These are phyloP conservation scores for Cyberlindnera bimundalis DNA, from an alignment of 805 yeast genomes.

Conservation along the genomic window DNA sequence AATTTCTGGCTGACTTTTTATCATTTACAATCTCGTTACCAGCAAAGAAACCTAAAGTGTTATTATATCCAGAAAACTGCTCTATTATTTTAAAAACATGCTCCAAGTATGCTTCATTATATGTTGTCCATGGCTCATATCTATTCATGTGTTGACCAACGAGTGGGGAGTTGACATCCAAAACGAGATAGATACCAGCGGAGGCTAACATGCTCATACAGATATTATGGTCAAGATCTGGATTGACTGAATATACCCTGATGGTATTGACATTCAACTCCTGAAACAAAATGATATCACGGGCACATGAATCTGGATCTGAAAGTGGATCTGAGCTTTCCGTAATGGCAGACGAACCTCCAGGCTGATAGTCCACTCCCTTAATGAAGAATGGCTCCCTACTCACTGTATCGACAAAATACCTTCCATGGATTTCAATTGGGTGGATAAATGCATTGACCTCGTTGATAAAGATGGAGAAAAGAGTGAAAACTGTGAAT, in stretches of 20 bases:
- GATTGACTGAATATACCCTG: constrained; percentile 83
- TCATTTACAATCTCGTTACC: constrained; percentile 92
- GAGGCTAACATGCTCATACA: constrained; percentile 91
- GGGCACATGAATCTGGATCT: constrained; percentile 64
- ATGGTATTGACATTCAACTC: constrained; percentile 82
- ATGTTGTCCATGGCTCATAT: constrained; percentile 92
- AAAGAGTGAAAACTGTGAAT: too few relatives aligned
- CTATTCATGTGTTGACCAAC: constrained; percentile 77
- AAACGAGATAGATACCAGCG: constrained; percentile 87
- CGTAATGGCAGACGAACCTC: constrained; percentile 81
- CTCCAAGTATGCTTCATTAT: constrained; percentile 62
- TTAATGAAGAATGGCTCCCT: constrained; percentile 72
- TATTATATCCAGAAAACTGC: constrained; percentile 79
- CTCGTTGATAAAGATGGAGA: too few relatives aligned
- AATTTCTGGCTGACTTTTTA: constrained; percentile 55
- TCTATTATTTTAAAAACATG: constrained; percentile 79
- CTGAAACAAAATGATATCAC: constrained; percentile 81
- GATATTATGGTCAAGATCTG: constrained; percentile 75
- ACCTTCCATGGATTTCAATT: constrained; percentile 61
- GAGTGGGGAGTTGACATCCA: constrained; percentile 89
- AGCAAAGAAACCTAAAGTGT: constrained; percentile 87
- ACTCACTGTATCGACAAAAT: constrained; percentile 73
- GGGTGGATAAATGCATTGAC: constrained; percentile 68
- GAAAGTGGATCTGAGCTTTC: constrained; percentile 68
- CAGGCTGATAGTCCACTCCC: constrained; percentile 96